Conservation (phyloP, 1,284 basidiomycete genomes). For the Tylopilus orsonianus region DNA sequence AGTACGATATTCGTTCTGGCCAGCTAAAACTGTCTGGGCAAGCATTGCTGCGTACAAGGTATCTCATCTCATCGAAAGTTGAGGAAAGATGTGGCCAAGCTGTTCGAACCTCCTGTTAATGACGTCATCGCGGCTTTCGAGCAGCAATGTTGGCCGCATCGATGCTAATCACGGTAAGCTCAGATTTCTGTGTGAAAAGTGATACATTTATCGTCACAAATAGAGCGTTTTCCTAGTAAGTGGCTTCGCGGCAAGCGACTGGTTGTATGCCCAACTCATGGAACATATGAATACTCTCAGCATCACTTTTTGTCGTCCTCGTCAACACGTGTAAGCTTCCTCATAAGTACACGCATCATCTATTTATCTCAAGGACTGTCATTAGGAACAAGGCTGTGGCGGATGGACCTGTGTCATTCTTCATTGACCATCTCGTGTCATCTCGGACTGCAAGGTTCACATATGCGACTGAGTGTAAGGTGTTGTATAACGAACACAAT, state of each 20-base stretch:
- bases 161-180: conserved; percentile 34
- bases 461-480: conserved; percentile 38
- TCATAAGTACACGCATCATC: not conserved
- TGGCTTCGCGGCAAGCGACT: conserved; percentile 50
- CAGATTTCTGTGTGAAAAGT: not conserved
- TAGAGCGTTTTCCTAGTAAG: conserved; percentile 40
- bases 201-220: not conserved
- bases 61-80: conserved; percentile 6
- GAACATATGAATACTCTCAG: conserved; percentile 27
- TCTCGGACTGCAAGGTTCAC: conserved; percentile 42
- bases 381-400: conserved; percentile 54
- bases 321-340: conserved; percentile 35
- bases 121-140: conserved; percentile 40
- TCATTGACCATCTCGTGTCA: conserved; percentile 48
- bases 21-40: conserved; percentile 44
- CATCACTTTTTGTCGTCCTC: conserved; percentile 36
- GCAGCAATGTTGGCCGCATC: conserved; percentile 30
- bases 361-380: conserved; percentile 21
- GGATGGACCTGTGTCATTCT: conserved; percentile 52
- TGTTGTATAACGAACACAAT: conserved; percentile 33
- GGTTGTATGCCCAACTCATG: conserved; percentile 40
- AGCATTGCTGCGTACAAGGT: conserved; percentile 10
- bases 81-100: conserved; percentile 39
- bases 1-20: conserved; percentile 43
- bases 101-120: conserved; percentile 46